Evolutionary conservation across 2,329 filamentous ascomycete species (phyloP).

Genomic region (Conoideocrella luteorostrata): DNA sequence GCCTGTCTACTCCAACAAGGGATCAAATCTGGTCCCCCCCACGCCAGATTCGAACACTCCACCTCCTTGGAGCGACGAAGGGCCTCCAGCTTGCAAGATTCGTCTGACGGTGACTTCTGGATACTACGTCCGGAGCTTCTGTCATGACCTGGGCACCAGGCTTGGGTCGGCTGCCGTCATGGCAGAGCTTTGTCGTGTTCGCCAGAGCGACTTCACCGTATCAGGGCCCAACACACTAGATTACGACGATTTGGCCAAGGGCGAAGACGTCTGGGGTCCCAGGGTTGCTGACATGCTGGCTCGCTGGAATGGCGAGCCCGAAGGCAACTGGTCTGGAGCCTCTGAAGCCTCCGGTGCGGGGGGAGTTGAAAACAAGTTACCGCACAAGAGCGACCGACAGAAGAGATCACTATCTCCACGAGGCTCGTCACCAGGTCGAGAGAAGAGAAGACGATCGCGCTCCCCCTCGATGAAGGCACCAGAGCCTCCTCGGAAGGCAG

Average conservation of each 20-base stretch:
- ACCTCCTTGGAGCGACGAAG: conserved; percentile 53
- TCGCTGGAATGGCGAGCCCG: conserved; percentile 33
- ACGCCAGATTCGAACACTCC: conserved; percentile 40
- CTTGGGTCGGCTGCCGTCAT: conserved; percentile 79
- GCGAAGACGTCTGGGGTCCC: conserved; percentile 77
- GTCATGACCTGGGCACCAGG: conserved; percentile 82
- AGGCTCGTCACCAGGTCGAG: conserved; percentile 10
- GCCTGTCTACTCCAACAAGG: conserved; percentile 31
- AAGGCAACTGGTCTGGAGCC: conserved; percentile 17
- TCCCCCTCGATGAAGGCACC: conserved; percentile 19
- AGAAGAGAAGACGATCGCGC: conserved; percentile 25
- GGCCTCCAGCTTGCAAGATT: conserved; percentile 71
- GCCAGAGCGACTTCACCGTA: conserved; percentile 75
- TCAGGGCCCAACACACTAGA: conserved; percentile 67
- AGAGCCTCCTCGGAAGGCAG: conserved; percentile 23
- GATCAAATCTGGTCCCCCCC: conserved; percentile 48
- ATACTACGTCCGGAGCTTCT: conserved; percentile 92
- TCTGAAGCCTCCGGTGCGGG: conserved; percentile 14
- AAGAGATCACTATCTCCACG: conserved; percentile 8
- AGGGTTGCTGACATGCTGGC: conserved; percentile 50
- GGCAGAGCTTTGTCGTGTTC: conserved; percentile 72
- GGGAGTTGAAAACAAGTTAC: conserved; percentile 12
- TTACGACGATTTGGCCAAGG: conserved; percentile 67
- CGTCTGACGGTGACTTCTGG: conserved; percentile 91
- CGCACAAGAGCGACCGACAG: conserved; percentile 6